Base-by-base conservation (phyloP, 2,329 filamentous ascomycete species). In the Fusarium mexicanum region DNA sequence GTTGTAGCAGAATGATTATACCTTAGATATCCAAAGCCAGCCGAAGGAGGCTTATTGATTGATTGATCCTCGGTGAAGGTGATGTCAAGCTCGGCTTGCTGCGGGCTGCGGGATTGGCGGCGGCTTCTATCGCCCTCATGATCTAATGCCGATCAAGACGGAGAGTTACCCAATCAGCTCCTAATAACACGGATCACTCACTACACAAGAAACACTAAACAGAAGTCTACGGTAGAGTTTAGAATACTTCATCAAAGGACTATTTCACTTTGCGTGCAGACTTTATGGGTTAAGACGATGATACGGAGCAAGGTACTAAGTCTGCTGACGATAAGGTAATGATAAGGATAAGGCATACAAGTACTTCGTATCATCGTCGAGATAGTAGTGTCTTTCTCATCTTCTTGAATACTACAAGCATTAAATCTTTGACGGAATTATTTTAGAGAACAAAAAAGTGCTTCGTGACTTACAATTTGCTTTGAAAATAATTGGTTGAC, bases 21-120 rank as follows among this genome's bases (percentile, higher is more conserved):
- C 67, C 67, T 76, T 67, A 67, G 69, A 71, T 72, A 76, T 70
- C 66, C 58, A 60, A 67, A 64, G 69, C 51, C 60, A 72, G 63
- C 69, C 76, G 64, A 67, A 75, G 47, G 73, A 66, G 51, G 67
- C 67, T 70, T 70, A 66, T 74, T 77, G 75, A 71, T 67, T 69
- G 59, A 71, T 65, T 69, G 59, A 64, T 73, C 77, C 77, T 79
- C 77, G 77, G 77, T 69, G 77, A 62, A 59, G 77, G 76, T 78
- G 74, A 79, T 78, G 74, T 78, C 67, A 73, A 73, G 76, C 78
- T 84, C 83, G 83, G 83, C 76, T 84, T 84, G 81, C 69, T 59
- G 75, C 83, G 83, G 83, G 80, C 79, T 74, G 60, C 63, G 46
- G 64, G 50, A 29, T 41, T 58, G n/a, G n/a, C 68, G 72, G 59